Conservation (phyloP, 352 stramenopile species). For the Globisporangium paroecandrum region DNA sequence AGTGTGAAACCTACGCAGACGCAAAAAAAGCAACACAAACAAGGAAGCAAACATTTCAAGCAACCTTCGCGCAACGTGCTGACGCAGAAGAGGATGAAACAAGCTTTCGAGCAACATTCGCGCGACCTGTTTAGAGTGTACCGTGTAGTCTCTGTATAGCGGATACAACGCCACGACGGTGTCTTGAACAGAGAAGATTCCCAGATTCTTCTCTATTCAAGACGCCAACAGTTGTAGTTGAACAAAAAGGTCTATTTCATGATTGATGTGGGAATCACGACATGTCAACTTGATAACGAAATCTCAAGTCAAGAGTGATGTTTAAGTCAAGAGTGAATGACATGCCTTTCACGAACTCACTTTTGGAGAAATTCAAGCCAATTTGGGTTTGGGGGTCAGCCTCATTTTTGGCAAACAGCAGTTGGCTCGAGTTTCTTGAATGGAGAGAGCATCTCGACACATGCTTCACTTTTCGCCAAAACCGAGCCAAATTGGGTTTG, state of each 20-base stretch:
- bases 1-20: not conserved
- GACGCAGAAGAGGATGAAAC: not conserved
- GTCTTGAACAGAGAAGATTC: not conserved
- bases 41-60: not conserved
- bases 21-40: not conserved
- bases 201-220: too few relatives aligned
- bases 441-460: too few relatives aligned
- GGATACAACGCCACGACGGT: not conserved
- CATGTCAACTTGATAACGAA: too few relatives aligned
- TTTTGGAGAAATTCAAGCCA: not conserved
- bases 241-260: too few relatives aligned
- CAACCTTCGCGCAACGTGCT: not conserved
- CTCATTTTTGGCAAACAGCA: too few relatives aligned
- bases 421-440: too few relatives aligned
- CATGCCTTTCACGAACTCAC: not conserved
- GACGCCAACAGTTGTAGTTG: too few relatives aligned
- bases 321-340: too few relatives aligned
- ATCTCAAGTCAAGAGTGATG: too few relatives aligned
- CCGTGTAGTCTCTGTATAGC: not conserved
- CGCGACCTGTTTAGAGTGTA: not conserved
- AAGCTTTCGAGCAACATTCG: not conserved
- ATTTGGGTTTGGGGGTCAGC: not conserved
- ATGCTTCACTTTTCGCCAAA: too few relatives aligned
- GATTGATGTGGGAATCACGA: too few relatives aligned
- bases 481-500: not conserved